Conservation (phyloP, 495 filamentous ascomycete genomes). For the Penicillium psychrofluorescens region DNA sequence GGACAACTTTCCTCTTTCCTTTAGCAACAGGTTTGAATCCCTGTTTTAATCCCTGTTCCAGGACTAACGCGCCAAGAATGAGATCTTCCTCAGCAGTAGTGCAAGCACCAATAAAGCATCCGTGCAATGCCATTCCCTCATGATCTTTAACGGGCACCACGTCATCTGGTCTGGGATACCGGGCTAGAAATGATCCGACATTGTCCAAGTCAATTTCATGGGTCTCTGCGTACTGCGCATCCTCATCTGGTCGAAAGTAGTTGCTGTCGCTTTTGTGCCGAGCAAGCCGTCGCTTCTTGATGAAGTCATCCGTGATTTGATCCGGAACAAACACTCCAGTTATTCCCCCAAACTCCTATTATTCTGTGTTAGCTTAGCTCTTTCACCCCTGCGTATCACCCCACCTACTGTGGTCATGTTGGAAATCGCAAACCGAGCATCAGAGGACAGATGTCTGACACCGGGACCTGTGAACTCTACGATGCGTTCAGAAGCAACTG, state of each 20-base stretch:
- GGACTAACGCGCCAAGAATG: slow-evolving; percentile 30
- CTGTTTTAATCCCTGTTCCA: slow-evolving; percentile 26
- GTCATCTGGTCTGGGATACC: slow-evolving; percentile 37
- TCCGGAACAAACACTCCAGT: slow-evolving; percentile 36
- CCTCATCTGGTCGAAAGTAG: slow-evolving; percentile 34
- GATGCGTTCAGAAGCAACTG: slow-evolving; percentile 34
- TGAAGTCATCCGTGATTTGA: slow-evolving; percentile 21
- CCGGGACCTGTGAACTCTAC: slow-evolving; percentile 40
- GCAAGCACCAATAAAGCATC: slow-evolving; percentile 44
- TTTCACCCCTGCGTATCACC: no score
- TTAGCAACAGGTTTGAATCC: slow-evolving; percentile 16
- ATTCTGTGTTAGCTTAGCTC: neutral
- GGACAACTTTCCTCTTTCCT: slow-evolving; percentile 32
- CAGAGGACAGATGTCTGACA: slow-evolving; percentile 23
- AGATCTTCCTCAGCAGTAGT: slow-evolving; percentile 43
- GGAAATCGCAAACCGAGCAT: slow-evolving; percentile 40
- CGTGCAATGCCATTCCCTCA: slow-evolving; percentile 26
- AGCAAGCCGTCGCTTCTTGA: slow-evolving; percentile 20
- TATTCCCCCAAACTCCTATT: slow-evolving; percentile 39
- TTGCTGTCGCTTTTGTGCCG: slow-evolving; percentile 19
- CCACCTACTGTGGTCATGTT: slow-evolving; percentile 38
- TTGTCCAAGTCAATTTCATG: slow-evolving; percentile 30
- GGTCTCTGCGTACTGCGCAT: slow-evolving; percentile 28
- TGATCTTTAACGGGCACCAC: slow-evolving; percentile 32
- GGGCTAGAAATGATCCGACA: slow-evolving; percentile 29